These are phyloP conservation scores for Erodium moschatum DNA, from an alignment of 441 rosid genomes.

Conservation along the genomic window DNA sequence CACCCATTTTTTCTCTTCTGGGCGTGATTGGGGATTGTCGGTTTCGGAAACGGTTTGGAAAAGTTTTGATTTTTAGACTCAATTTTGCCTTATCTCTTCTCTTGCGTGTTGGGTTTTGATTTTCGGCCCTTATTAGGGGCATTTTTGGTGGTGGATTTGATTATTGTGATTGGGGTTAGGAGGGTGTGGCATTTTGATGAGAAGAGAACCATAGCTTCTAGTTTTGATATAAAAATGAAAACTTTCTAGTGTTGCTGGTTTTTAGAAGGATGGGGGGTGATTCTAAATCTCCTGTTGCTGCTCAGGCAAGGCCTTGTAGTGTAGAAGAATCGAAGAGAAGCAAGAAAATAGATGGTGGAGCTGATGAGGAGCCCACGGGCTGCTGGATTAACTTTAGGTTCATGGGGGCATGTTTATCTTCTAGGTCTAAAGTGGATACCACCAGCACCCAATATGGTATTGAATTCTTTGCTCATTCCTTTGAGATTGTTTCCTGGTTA, in stretches of 20 bases:
- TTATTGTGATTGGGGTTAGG: neutral
- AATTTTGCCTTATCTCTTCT: slow-evolving; percentile 2
- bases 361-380: neutral
- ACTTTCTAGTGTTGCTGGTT: neutral
- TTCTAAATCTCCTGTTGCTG: neutral
- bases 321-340: slow-evolving; percentile 1
- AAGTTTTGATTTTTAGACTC: slow-evolving; percentile 5
- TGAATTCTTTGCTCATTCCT: neutral
- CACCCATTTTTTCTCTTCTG: slow-evolving; percentile 9
- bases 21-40: neutral
- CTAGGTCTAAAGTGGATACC: slow-evolving; percentile 11
- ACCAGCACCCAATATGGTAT: slow-evolving; percentile 8
- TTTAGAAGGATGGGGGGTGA: neutral
- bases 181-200: slow-evolving; percentile 3
- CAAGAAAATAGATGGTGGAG: slow-evolving; percentile 1
- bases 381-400: slow-evolving; percentile 11
- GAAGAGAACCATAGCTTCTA: too few relatives aligned
- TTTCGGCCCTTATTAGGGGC: neutral
- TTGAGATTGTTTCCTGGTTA: slow-evolving; percentile 7
- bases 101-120: slow-evolving; percentile 6
- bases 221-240: neutral
- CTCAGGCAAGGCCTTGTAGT: neutral
- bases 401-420: slow-evolving; percentile 5
- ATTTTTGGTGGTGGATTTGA: neutral
- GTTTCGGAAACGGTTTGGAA: neutral